Evolutionary conservation across 176 grass and related monocot genomes (phyloP).

Genomic region (Oryza glumipatula): DNA sequence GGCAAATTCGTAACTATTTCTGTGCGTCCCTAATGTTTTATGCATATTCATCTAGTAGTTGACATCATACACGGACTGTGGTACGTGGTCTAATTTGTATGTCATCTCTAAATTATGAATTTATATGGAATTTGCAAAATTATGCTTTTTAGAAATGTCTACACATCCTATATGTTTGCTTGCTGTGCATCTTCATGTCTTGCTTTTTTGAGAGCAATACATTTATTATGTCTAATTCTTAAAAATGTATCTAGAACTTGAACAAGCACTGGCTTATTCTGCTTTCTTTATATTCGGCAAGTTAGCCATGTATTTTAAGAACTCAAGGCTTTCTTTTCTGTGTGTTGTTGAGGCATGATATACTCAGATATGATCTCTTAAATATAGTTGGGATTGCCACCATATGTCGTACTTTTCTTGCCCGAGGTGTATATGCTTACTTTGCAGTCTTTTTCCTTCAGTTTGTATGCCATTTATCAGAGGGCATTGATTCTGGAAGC

Average conservation of each 20-base stretch:
- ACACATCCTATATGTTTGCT: neutral
- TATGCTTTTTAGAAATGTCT: neutral
- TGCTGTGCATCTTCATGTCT: neutral
- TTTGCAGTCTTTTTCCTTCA: neutral
- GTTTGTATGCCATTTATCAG: neutral
- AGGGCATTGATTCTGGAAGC: neutral
- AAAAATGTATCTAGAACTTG: neutral
- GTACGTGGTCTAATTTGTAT: too few relatives aligned
- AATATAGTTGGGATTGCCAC: neutral
- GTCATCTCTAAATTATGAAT: neutral
- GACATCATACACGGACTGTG: neutral
- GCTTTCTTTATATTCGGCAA: neutral
- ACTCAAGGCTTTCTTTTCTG: too few relatives aligned
- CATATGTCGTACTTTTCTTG: neutral
- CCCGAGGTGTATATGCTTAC: conserved; percentile 12
- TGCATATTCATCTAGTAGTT: conserved; percentile 10
- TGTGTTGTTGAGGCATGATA: neutral
- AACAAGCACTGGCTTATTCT: neutral
- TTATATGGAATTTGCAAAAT: neutral
- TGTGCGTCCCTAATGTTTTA: neutral
- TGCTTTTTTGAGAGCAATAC: neutral
- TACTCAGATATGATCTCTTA: neutral
- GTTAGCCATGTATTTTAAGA: neutral
- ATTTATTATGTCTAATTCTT: neutral
- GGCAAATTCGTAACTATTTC: neutral